Evolutionary conservation across 2,329 filamentous ascomycete genomes (phyloP), one percentile per base, ranked within the genome.

Genomic region (Alternaria sp.): DNA sequence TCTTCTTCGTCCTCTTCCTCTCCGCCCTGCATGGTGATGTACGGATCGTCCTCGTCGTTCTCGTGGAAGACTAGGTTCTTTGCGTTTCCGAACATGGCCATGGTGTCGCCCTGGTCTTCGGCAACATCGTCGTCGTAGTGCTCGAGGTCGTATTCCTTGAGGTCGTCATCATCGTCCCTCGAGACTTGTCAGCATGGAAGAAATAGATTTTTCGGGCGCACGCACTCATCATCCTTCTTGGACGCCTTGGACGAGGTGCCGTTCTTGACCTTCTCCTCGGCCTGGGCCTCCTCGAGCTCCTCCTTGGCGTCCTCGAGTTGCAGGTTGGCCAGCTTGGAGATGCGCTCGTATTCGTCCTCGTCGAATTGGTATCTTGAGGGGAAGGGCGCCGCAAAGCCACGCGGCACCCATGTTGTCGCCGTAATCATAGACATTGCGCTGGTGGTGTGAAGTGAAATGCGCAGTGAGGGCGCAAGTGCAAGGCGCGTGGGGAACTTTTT

Each of bases 91-190:
- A 99, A 98, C 87, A 97, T 97, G 71, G 89, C 90, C 85, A 95
- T 90, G 54, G 89, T 87, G 73, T 92, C 89, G 51, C 87, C 88
- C 61, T 90, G 88, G 30, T 88, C 89, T 61, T 92, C 85, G 14
- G 87, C 85, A 7, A 89, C 87, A 47, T 95, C 91, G 68, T 95
- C 91, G 72, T 99, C 95, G 78, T 99, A 99, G 79, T 97, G 89
- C 66, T 98, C 94, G 55, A 99, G 86, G 75, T 99, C 90, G 80
- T 97, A 99, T 80, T 99, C 93, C 80, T 94, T 95, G 51, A 99
- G 85, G 76, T 97, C 94, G 68, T 96, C 92, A 74, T 97, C 93
- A 22, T 76, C 73, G 59, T 80, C 79, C 48, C 77, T 79, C 42
- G 20, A 8, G 36, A 28, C 30, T 7, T 14, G 52, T 75, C 56